Evolutionary conservation across 495 filamentous ascomycete genomes (phyloP).

Genomic region (Penicillium canescens): DNA sequence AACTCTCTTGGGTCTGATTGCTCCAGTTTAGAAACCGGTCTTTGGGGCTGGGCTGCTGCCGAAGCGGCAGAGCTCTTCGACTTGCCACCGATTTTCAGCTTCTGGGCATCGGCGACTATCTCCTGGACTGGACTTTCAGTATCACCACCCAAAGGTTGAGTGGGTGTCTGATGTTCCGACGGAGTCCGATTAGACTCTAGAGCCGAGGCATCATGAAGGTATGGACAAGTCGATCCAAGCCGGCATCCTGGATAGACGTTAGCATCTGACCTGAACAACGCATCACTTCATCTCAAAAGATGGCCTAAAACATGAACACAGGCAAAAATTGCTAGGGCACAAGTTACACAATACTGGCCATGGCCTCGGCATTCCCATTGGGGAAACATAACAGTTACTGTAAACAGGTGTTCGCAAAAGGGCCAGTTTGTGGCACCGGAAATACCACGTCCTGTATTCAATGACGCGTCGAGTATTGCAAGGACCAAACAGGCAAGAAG

Average conservation of each 20-base stretch:
- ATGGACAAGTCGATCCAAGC: slow-evolving; percentile 41
- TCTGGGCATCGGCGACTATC: slow-evolving; percentile 11
- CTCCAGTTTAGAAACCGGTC: slow-evolving; percentile 67
- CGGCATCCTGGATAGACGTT: slow-evolving; percentile 39
- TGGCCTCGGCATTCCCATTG: slow-evolving; percentile 1
- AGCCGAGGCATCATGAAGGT: slow-evolving; percentile 33
- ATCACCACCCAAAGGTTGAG: slow-evolving; percentile 3
- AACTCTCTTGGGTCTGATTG: slow-evolving; percentile 69
- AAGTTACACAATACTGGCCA: neutral
- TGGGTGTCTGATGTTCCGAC: slow-evolving; percentile 9
- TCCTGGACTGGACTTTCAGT: slow-evolving; percentile 2
- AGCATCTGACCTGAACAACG: slow-evolving; percentile 12
- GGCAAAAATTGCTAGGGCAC: neutral
- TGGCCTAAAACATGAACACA: neutral
- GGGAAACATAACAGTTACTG: neutral
- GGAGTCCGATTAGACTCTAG: slow-evolving; percentile 6
- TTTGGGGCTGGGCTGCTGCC: slow-evolving; percentile 41
- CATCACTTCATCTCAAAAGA: neutral
- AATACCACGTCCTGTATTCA: slow-evolving; percentile 1
- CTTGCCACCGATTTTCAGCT: slow-evolving; percentile 10
- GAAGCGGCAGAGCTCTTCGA: slow-evolving; percentile 10
- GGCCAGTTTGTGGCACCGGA: neutral
- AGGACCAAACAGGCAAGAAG: neutral
- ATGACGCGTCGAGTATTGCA: slow-evolving; percentile 1
- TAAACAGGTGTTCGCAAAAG: neutral